Conservation (phyloP, 2,329 filamentous ascomycete species). For the Capronia epimyces region DNA sequence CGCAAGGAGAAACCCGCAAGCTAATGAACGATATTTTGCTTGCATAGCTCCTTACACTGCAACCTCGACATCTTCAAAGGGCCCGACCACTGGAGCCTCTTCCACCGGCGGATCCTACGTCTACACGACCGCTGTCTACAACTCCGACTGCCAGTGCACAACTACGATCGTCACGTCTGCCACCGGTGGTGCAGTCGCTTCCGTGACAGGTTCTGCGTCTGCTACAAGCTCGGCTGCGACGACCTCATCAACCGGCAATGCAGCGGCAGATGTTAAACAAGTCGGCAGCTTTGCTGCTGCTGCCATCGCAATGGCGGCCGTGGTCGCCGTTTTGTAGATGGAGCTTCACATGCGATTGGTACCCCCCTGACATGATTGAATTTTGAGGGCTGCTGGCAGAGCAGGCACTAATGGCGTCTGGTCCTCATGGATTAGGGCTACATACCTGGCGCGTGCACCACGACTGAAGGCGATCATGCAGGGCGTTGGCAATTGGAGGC, state of each 20-base stretch:
- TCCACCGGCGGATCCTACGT: slow-evolving; percentile 21
- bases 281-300: slow-evolving; percentile 32
- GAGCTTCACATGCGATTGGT: background rate
- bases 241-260: slow-evolving; percentile 32
- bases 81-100: slow-evolving; percentile 20
- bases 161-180: slow-evolving; percentile 17
- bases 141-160: slow-evolving; percentile 24
- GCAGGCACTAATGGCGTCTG: background rate
- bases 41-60: slow-evolving; percentile 29
- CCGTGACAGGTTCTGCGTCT: slow-evolving; percentile 21
- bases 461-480: no score
- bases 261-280: slow-evolving; percentile 33
- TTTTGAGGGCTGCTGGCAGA: no score
- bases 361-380: background rate
- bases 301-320: slow-evolving; percentile 39
- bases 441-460: no score
- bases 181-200: slow-evolving; percentile 18
- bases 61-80: slow-evolving; percentile 30
- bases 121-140: slow-evolving; percentile 28
- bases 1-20: no score
- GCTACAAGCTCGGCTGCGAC: slow-evolving; percentile 27
- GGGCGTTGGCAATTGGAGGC: no score
- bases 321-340: slow-evolving; percentile 37
- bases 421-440: background rate
- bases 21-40: slow-evolving; percentile 12